Percentiles rank a stretch among this genome's conserved stretches.
Conservation (phyloP, 1,284 basidiomycete species). For the Tilletia caries region DNA sequence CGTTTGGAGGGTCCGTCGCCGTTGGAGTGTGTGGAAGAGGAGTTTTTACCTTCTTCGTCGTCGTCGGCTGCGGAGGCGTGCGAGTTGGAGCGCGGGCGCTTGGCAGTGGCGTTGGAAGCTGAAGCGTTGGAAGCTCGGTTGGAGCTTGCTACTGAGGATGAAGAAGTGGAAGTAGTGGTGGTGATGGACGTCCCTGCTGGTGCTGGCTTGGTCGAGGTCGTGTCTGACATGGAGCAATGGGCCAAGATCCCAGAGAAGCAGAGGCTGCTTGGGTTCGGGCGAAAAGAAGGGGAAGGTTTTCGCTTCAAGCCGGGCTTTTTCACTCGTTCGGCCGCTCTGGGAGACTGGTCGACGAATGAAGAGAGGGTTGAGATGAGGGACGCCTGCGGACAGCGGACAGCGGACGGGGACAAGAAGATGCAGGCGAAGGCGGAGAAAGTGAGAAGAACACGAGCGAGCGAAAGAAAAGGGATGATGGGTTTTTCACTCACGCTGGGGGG, state of each 20-base stretch:
- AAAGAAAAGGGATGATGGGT: too few relatives aligned
- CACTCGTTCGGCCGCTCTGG: too few relatives aligned
- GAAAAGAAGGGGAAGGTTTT: too few relatives aligned
- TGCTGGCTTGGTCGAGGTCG: neutral
- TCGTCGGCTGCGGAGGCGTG: conserved; percentile 1
- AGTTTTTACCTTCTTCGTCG: neutral
- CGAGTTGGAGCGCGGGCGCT: conserved; percentile 12
- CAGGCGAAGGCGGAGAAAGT: too few relatives aligned
- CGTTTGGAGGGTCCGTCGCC: conserved; percentile 9
- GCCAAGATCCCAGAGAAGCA: neutral
- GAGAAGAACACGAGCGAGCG: too few relatives aligned
- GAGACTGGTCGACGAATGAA: too few relatives aligned
- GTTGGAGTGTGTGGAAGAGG: neutral
- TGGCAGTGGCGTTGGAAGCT: neutral
- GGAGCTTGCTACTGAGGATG: neutral
- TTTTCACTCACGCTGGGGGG: too few relatives aligned
- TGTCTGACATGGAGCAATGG: conserved; percentile 12
- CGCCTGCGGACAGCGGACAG: too few relatives aligned
- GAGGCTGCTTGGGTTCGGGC: too few relatives aligned
- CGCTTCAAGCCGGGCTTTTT: too few relatives aligned
- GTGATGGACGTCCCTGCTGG: neutral
- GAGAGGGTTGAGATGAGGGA: too few relatives aligned
- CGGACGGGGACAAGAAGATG: too few relatives aligned
- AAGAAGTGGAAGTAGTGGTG: conserved; percentile 8
- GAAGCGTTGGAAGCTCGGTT: neutral